phyloP scores from a whole-genome alignment of 257 asterid species.

The Forsythia suspensa region DNA sequence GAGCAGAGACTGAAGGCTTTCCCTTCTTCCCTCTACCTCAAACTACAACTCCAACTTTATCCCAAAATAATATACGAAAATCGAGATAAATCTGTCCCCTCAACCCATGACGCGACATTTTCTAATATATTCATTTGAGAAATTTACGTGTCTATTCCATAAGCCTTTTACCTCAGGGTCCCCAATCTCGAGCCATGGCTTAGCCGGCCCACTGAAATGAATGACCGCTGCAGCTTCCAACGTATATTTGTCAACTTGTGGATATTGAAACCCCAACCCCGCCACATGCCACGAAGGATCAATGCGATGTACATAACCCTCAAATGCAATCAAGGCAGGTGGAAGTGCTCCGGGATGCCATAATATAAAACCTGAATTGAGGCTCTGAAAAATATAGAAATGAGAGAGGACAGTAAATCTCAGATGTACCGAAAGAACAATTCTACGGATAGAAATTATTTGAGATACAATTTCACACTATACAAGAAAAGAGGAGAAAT shows the following conservation, averaged over 20 bases:
- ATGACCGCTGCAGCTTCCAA: conserved; percentile 61
- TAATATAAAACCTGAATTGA: conserved; percentile 58
- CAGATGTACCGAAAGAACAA: neutral
- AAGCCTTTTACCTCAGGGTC: conserved; percentile 52
- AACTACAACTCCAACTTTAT: conserved; percentile 34
- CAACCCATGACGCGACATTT: conserved; percentile 59
- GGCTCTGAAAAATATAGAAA: conserved; percentile 44
- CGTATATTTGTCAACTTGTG: conserved; percentile 25
- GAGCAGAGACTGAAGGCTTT: conserved; percentile 78
- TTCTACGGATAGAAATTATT: neutral
- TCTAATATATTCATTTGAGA: conserved; percentile 51
- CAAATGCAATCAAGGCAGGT: conserved; percentile 82
- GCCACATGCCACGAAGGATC: conserved; percentile 75
- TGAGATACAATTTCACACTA: conserved; percentile 2
- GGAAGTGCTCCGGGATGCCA: conserved; percentile 90
- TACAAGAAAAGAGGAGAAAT: neutral
- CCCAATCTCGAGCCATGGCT: conserved; percentile 86
- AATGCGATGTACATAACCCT: conserved; percentile 57
- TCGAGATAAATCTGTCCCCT: conserved; percentile 23
- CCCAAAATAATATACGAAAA: conserved; percentile 25
- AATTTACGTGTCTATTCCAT: conserved; percentile 72
- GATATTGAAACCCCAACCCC: conserved; percentile 62
- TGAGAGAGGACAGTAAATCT: neutral
- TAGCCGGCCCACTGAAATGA: conserved; percentile 92
- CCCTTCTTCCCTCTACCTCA: conserved; percentile 90